Percentiles rank a stretch among this genome's conserved stretches.
phyloP scores from a whole-genome alignment of 805 yeast species.

The Schizosaccharomyces osmophilus region DNA sequence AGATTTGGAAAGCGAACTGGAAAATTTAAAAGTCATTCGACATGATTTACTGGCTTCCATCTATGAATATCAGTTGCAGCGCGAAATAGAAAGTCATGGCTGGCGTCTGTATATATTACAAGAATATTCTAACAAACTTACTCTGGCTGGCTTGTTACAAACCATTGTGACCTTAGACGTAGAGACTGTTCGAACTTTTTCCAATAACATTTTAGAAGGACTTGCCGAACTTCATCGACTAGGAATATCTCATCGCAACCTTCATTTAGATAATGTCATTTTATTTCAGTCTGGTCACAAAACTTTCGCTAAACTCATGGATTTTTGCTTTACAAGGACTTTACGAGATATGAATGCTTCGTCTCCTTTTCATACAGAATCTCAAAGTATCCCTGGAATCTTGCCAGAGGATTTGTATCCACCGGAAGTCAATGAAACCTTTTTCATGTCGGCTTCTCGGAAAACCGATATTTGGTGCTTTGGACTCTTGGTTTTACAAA shows the following conservation, averaged over 20 bases:
- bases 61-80: constrained; percentile 50
- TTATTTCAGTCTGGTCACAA: not conserved
- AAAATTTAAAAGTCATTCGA: constrained; percentile 27
- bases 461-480: constrained; percentile 87
- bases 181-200: constrained; percentile 66
- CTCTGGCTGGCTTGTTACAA: constrained; percentile 38
- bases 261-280: constrained; percentile 38
- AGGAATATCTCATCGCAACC: constrained; percentile 54
- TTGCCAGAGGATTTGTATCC: constrained; percentile 35
- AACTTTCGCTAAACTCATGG: constrained; percentile 7
- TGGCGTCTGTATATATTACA: constrained; percentile 53
- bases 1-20: constrained; percentile 52
- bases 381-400: not conserved
- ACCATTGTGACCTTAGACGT: constrained; percentile 44
- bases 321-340: constrained; percentile 30
- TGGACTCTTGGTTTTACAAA: constrained; percentile 51
- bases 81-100: constrained; percentile 14
- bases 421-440: constrained; percentile 35
- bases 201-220: constrained; percentile 64
- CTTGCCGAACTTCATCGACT: constrained; percentile 61
- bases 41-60: constrained; percentile 46
- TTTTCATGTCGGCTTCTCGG: constrained; percentile 24
- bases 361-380: constrained; percentile 8
- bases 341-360: constrained; percentile 15
- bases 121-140: constrained; percentile 34